Base-by-base conservation (phyloP, 2,329 filamentous ascomycete genomes). In the Colletotrichum acutatum region DNA sequence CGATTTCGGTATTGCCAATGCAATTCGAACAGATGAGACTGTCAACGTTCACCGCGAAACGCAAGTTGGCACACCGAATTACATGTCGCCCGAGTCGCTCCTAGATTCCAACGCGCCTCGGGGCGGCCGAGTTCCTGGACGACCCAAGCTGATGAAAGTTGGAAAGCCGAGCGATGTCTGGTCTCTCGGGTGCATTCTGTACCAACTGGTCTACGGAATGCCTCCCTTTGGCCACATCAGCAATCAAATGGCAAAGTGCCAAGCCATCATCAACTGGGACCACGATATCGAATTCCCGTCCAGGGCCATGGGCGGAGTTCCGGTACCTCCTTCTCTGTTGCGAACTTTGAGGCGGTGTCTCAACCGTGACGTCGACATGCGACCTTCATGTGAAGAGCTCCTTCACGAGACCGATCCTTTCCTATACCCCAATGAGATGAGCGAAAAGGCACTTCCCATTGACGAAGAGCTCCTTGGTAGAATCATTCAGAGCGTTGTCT, bases 161-260 rank as follows among this genome's bases (percentile, higher is more conserved):
- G 97, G 97, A 72, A 98, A 98, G 79, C 94, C 97, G 7, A 97
- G 93, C 77, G 97, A 99, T 81, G 92, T 99, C 22, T 99, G 97
- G 97, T 96, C 93, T 80, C 84, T 99, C 16, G 97, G 97, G 22
- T 99, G 97, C 80, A 98, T 99, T 74, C 86, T 99, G 16, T 99
- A 97, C 84, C 96, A 98, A 81, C 97, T 99, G 94, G 94, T 96
- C 0, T 99, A 99, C 80, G 97, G 97, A n/a, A 89, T 93, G n/a
- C 93, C 95, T 4, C 97, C 97, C 0, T 99, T 99, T 79, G 95
- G 93, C 16, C 95, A 98, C 80, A 97, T 99, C 77, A 86, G 90
- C 71, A 97, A 96, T 82, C 94, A 92, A 79, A 94, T 97, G 85
- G 91, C 94, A 49, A 92, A 95, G 26, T 97, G 97, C 80, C 92